A percentile compares a stretch with the other conserved stretches of the same genome.
phyloP scores from a whole-genome alignment of 192 early-diverging fungal genomes.

The Linnemannia zychae region DNA sequence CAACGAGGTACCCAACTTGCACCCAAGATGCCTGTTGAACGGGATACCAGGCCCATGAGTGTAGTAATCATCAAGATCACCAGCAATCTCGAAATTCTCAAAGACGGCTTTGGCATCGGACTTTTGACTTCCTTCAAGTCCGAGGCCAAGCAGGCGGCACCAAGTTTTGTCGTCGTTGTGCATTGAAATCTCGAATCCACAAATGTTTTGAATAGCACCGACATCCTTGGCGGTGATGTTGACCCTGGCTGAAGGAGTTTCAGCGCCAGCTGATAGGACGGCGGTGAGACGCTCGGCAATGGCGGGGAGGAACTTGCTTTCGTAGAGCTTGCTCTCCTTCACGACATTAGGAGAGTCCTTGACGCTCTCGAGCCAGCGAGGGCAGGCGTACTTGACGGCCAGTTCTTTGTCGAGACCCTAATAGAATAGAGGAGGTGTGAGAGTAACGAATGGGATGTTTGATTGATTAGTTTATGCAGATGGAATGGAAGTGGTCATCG shows the following conservation, averaged over 20 bases:
- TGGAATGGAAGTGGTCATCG: neutral
- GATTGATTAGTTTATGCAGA: no score
- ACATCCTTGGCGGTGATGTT: conserved; percentile 43
- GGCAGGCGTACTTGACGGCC: conserved; percentile 52
- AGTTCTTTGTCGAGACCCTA: conserved; percentile 43
- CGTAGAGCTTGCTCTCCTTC: neutral
- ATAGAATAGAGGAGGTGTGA: neutral
- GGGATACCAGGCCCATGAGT: conserved; percentile 38
- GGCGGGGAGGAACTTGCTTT: conserved; percentile 16
- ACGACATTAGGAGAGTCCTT: conserved; percentile 9
- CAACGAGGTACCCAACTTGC: conserved; percentile 27
- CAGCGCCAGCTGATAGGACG: neutral
- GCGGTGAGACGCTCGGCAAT: conserved; percentile 18
- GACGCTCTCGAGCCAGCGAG: conserved; percentile 39
- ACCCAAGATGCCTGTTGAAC: conserved; percentile 50
- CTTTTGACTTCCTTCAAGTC: no score
- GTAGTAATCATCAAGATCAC: conserved; percentile 43
- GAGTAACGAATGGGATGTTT: no score
- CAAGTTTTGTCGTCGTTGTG: conserved; percentile 43
- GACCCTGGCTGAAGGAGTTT: neutral
- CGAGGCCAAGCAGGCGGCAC: conserved; percentile 26
- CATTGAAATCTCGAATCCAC: conserved; percentile 35
- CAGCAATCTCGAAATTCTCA: conserved; percentile 27
- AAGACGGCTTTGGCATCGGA: conserved; percentile 1
- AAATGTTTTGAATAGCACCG: conserved; percentile 23